Percentiles rank a stretch among this genome's conserved stretches.
These are phyloP conservation scores for Colletotrichum sp. DNA, from an alignment of 2,329 filamentous ascomycete species.

Conservation along the genomic window DNA sequence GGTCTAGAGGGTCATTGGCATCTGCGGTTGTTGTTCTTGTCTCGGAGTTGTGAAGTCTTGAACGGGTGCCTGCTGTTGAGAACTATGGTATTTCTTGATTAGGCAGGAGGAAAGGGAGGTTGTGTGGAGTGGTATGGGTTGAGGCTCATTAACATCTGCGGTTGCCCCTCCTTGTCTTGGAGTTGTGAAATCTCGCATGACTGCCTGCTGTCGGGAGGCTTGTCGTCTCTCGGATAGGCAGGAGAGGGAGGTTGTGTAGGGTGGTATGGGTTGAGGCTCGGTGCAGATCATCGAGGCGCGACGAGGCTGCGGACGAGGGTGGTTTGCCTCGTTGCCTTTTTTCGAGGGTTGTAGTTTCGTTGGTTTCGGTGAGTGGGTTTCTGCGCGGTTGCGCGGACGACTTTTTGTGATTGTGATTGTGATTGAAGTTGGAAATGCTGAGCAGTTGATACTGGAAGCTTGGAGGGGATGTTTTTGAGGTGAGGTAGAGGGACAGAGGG, in stretches of 20 bases:
- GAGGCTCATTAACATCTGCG: not conserved
- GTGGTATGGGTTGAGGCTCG: not conserved
- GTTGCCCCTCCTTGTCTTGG: not conserved
- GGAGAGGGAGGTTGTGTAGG: not conserved
- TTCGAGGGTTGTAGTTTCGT: not conserved
- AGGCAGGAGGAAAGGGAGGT: not conserved
- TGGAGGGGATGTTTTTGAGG: not conserved
- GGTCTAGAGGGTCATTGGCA: not conserved
- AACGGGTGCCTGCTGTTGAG: not conserved
- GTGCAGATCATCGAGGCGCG: not conserved
- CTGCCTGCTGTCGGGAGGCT: accelerated
- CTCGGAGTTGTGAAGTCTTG: not conserved
- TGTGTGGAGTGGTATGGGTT: not conserved
- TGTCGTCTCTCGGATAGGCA: not conserved
- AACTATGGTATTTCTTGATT: not conserved
- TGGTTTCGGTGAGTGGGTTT: not conserved
- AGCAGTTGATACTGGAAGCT: too few relatives aligned
- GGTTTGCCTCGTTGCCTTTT: not conserved
- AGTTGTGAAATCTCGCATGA: not conserved
- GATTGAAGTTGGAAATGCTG: not conserved
- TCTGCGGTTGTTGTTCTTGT: not conserved
- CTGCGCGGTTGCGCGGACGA: not conserved
- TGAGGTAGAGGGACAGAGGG: not conserved
- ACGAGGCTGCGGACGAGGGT: not conserved
- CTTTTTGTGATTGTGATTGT: not conserved